phyloP scores from a whole-genome alignment of 495 filamentous ascomycete genomes.

The Penicillium coprophilum region DNA sequence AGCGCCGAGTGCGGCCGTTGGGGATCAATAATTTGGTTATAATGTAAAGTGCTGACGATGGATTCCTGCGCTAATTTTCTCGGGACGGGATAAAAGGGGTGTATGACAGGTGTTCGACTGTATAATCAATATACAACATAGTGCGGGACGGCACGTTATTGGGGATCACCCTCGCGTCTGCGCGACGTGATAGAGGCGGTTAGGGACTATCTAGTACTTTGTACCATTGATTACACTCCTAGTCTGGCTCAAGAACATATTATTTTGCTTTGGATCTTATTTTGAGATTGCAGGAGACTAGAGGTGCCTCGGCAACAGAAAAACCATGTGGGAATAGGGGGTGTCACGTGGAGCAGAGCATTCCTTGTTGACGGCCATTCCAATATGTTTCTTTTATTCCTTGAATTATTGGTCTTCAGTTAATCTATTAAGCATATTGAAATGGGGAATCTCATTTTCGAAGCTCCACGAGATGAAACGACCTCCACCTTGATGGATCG shows the following conservation, averaged over 20 bases:
- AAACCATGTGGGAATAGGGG: too few relatives aligned
- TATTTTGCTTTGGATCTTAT: background rate
- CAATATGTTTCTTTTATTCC: background rate
- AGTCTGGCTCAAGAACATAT: background rate
- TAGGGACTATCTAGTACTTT: background rate
- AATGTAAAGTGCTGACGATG: background rate
- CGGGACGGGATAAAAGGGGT: conserved; percentile 15
- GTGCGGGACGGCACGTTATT: conserved; percentile 12
- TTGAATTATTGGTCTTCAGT: background rate
- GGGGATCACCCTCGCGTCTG: conserved; percentile 14
- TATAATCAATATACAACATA: background rate
- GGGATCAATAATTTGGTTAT: conserved; percentile 4
- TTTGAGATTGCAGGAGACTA: conserved; percentile 2
- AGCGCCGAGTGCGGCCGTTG: conserved; percentile 4
- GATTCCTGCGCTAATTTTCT: conserved; percentile 6
- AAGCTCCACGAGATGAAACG: background rate
- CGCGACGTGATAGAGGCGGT: conserved; percentile 13
- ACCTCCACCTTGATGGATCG: conserved; percentile 1
- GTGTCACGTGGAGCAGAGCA: conserved; percentile 3
- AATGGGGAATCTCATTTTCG: background rate
- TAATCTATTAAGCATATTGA: conserved; percentile 1
- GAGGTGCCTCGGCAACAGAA: background rate
- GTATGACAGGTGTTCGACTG: conserved; percentile 18
- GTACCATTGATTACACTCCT: background rate
- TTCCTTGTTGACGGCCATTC: background rate